Evolutionary conservation across 805 yeast genomes (phyloP), one percentile per base, ranked within the genome.

Genomic region (Saccharomycopsis sp.): DNA sequence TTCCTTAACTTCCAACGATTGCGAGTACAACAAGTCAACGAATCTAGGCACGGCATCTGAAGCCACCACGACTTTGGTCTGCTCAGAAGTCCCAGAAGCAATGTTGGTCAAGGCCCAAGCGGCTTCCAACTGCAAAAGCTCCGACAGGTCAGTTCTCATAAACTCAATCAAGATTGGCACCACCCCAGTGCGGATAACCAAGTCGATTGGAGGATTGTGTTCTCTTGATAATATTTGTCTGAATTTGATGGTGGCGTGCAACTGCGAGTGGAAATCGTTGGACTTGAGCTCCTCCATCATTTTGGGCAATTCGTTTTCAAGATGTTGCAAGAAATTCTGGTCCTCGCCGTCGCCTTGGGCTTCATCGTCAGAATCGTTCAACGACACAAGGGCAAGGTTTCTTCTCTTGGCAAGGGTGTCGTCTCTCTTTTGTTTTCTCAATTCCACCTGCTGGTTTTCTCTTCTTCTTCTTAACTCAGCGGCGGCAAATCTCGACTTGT

Each of bases 21-120:
- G 75, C 3, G 95, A 82, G 53, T 75, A 72, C 53, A 92, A 70
- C 52, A 92, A 69, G 50, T 80, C 72, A 34, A 92, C 95, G 62
- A 92, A 87, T 41, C 77, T 67, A 15, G 97, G 97, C 33, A 92
- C 94, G 0, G 97, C 97, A 39, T 89, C 94, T 3, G 89, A 79
- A 48, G 87, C 89, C 42, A 92, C 92, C 41, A 92, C 97, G 32
- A 80, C 79, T 53, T 73, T 74, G 16, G 98, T 92, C 64, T 92
- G 97, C 36, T 76, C 81, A 31, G 94, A 76, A 38, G 80, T 68
- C 49, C 98, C 98, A 3, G 96, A 85, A 17, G 97, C 97, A 60
- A 92, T 89, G 60, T 92, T 92, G 38, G 98, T 92, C 52, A 92
- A 73, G n/a, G 97, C 97, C 98, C 98, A 92, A 6, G 98, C 96